Conservation (phyloP, 148 eudicot species). For the Pouteria glomerata region DNA sequence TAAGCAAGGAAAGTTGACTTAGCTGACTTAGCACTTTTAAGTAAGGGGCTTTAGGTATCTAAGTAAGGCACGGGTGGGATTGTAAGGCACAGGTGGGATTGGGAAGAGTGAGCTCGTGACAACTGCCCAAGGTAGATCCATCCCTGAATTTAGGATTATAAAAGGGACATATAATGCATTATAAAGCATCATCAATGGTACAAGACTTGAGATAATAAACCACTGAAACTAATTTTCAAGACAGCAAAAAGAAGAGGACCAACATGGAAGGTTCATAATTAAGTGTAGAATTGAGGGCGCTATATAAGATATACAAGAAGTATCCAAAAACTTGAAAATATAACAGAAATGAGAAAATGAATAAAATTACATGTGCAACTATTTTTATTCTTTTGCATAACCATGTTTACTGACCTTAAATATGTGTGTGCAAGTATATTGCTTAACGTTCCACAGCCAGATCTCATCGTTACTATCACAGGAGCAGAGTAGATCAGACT, state of each 20-base stretch:
- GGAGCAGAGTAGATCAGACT: conserved; percentile 39
- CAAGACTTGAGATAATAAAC: neutral
- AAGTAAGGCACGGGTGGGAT: too few species aligned
- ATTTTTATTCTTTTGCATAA: neutral
- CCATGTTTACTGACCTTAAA: conserved; percentile 28
- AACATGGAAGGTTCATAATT: neutral
- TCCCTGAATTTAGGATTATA: too few species aligned
- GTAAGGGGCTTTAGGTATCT: too few species aligned
- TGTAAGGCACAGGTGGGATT: too few species aligned
- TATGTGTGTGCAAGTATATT: conserved; percentile 20
- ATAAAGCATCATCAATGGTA: neutral
- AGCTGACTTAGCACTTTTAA: too few species aligned
- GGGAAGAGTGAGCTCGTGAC: too few species aligned
- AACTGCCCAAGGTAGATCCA: too few species aligned
- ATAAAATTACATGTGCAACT: neutral
- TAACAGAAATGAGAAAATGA: neutral
- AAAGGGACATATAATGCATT: neutral
- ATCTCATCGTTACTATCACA: conserved; percentile 44
- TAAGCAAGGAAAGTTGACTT: too few species aligned
- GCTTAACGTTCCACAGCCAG: conserved; percentile 32
- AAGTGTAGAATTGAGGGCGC: neutral
- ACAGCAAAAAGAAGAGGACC: neutral
- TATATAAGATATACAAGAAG: neutral
- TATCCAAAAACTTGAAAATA: neutral
- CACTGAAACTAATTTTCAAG: neutral